Evolutionary conservation across 306 rosid genomes (phyloP), one percentile per base, ranked within the genome.

Genomic region (Sindora glabra): DNA sequence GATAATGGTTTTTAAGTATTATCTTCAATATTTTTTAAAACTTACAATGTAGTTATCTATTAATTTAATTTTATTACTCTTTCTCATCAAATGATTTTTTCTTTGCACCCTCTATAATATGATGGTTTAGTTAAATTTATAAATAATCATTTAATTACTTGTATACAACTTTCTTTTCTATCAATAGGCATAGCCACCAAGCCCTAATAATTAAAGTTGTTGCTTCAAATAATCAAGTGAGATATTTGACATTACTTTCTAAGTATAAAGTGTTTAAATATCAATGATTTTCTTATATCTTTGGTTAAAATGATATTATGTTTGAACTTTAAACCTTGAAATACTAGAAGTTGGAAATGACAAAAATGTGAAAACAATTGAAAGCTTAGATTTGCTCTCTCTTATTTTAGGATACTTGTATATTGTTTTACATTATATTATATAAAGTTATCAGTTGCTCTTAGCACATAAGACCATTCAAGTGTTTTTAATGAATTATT

Each of bases 211-310:
- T 58, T 42, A 71, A 42, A 67, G 27, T 57, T 66, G 48, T 48
- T 16, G 32, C 59, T 64, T 37, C 67, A 57, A 79, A 61, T 45
- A 56, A 68, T 52, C 78, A 64, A 85, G 98, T 87, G 75, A 77
- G 73, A 64, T 26, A 17, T 64, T 24, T 48, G 53, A 32, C 15
- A n/a, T 26, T 32, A 15, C 47, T 25, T 33, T 56, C 48, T 37
- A n/a, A 48, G 40, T 18, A 12, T 42, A n/a, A 19, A 36, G 37
- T 23, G 41, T 74, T 6, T 24, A 44, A 25, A 33, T 18, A 16
- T 56, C 55, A 48, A 30, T 14, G 32, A 40, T 3, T 1, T n/a
- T 30, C 4, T 18, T 10, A 23, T 37, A 8, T 41, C 25, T 7
- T 3, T 49, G 33, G 11, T 44, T 19, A 26, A 17, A 16, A 17